Base-by-base conservation (phyloP, 176 grass and related monocot species). In the bread wheat (Triticum aestivum) region DNA sequence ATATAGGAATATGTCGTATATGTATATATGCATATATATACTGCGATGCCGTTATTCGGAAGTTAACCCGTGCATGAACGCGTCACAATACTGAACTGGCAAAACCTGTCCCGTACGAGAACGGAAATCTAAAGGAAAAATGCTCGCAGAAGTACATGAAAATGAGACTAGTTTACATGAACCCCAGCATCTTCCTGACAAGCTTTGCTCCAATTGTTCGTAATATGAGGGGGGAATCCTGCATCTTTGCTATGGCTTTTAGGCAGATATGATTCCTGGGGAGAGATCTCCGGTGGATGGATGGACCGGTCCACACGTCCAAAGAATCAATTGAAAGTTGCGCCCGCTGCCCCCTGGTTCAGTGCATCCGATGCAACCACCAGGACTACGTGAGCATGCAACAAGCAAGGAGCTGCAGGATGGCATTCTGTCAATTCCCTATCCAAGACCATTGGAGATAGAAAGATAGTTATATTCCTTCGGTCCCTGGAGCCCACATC, bases 381-480 rank as follows among this genome's bases (percentile, higher is more conserved):
- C 9, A 59, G 23, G 87, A 76, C 65, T 38, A 27, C 27, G 21
- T 32, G 39, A 69, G 74, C 83, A 89, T 72, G 65, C 83, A 89
- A 23, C 41, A 78, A 51, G 20, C 75, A 21, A 71, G 72, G 76
- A 32, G 34, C 68, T 81, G 75, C 77, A 88, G 41, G 69, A 77
- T 63, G 52, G 18, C 65, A 76, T 78, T 72, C 62, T 33, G 70
- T 85, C 82, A 78, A 88, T 91, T 88, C 69, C 52, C 64, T 91
- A 82, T 71, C 89, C 86, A 88, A 83, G 52, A 79, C 76, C 82
- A 82, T 82, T 88, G 89, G 89, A 91, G 86, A 88, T 85, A 85
- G 44, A 71, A 29, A 58, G 5, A 66, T 54, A 88, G 62, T 64
- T 91, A 88, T 88, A 88, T 91, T 85, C 89, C 52, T 71, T 54